Percentiles rank a stretch among this genome's conserved stretches.
phyloP scores from a whole-genome alignment of 108 stramenopile species.

The Bacterosira constricta region DNA sequence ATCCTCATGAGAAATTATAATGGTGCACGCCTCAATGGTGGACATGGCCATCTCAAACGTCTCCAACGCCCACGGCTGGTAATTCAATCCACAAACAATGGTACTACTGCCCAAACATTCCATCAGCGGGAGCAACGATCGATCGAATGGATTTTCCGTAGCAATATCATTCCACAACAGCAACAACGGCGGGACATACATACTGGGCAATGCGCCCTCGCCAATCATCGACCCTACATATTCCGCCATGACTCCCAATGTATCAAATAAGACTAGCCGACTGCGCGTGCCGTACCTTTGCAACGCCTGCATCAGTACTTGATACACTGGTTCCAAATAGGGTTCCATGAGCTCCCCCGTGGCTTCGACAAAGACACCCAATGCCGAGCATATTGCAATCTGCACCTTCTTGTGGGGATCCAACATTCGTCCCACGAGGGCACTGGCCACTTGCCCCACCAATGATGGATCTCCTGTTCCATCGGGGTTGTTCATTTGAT shows the following conservation, averaged over 20 bases:
- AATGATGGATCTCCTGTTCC: conserved; percentile 55
- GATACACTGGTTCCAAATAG: conserved; percentile 80
- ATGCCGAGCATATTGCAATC: conserved; percentile 80
- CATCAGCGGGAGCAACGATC: conserved; percentile 83
- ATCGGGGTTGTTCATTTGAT: conserved; percentile 59
- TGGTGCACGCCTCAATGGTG: conserved; percentile 73
- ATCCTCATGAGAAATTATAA: conserved; percentile 64
- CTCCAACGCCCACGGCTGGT: conserved; percentile 85
- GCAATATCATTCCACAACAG: conserved; percentile 63
- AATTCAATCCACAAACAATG: conserved; percentile 76
- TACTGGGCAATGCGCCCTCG: conserved; percentile 67
- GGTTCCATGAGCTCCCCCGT: conserved; percentile 83
- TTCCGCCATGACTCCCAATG: conserved; percentile 87
- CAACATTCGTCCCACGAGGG: conserved; percentile 65
- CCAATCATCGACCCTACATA: conserved; percentile 79
- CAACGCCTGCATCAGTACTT: conserved; percentile 68
- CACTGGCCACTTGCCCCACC: conserved; percentile 74
- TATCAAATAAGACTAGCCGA: conserved; percentile 85
- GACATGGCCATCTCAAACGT: conserved; percentile 80
- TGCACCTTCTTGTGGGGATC: conserved; percentile 87
- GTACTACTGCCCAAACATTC: conserved; percentile 86
- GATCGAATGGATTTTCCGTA: conserved; percentile 75
- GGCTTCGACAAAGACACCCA: conserved; percentile 82
- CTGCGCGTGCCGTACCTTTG: conserved; percentile 73
- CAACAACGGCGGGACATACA: conserved; percentile 80